Conservation (phyloP, 2,329 filamentous ascomycete species). For the Amauroascus niger region DNA sequence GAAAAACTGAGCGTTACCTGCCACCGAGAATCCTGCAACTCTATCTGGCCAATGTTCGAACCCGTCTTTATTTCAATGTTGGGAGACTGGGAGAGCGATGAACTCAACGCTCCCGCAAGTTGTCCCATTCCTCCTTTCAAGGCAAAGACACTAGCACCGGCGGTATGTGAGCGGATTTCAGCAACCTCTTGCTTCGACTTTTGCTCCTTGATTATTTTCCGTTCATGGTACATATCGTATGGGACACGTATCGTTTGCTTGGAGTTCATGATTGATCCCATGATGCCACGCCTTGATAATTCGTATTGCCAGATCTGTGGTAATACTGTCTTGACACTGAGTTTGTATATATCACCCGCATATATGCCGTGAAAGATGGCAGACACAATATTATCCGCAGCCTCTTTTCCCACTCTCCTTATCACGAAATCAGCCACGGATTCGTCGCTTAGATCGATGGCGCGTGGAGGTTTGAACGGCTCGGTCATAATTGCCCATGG, state of each 20-base stretch:
- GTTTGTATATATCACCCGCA: constrained; percentile 72
- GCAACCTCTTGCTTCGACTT: constrained; percentile 17
- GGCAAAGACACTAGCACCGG: constrained; percentile 33
- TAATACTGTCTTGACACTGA: constrained; percentile 61
- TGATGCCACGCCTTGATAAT: background rate
- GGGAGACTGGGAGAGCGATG: constrained; percentile 40
- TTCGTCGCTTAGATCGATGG: constrained; percentile 47
- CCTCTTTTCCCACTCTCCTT: constrained; percentile 41
- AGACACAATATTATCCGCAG: constrained; percentile 65
- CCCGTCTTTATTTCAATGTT: constrained; percentile 53
- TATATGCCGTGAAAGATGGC: constrained; percentile 79
- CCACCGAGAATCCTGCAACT: constrained; percentile 15
- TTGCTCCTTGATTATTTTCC: constrained; percentile 6
- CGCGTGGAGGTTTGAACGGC: constrained; percentile 26
- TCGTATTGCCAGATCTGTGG: constrained; percentile 45
- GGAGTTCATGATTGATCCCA: background rate
- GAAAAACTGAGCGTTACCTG: background rate
- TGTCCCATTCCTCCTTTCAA: constrained; percentile 52
- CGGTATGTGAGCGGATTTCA: constrained; percentile 17
- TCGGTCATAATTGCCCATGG: constrained; percentile 28
- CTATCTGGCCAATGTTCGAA: constrained; percentile 38
- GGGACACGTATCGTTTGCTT: background rate
- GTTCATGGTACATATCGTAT: constrained; percentile 11
- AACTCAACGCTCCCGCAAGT: constrained; percentile 47
- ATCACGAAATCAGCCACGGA: constrained; percentile 60